Conservation (phyloP, 1,284 basidiomycete genomes). For the Hortiboletus rubellus region DNA sequence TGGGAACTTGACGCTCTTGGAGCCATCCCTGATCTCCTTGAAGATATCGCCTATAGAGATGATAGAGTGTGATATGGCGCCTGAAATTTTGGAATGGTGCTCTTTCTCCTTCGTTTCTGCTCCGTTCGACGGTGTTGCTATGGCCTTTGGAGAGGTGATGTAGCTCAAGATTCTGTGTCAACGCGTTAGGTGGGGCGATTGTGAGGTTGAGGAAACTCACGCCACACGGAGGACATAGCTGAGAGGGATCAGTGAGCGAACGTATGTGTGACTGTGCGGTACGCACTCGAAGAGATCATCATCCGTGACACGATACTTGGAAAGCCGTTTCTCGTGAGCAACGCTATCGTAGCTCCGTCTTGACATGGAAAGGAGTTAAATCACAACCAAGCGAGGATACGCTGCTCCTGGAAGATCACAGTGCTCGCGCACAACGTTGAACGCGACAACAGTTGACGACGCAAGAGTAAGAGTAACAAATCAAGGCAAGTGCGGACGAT, state of each 20-base stretch:
- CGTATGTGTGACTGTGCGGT: slow-evolving; percentile 3
- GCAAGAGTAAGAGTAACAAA: not conserved
- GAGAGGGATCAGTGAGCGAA: slow-evolving; percentile 19
- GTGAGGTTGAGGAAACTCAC: slow-evolving; percentile 46
- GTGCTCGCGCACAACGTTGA: not conserved
- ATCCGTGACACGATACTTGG: slow-evolving; percentile 74
- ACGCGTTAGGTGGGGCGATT: slow-evolving; percentile 14
- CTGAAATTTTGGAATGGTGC: slow-evolving; percentile 60
- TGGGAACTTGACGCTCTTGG: slow-evolving; percentile 87
- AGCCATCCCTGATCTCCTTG: slow-evolving; percentile 70
- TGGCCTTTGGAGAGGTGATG: slow-evolving; percentile 63
- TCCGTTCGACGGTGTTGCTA: slow-evolving; percentile 40
- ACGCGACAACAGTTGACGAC: not conserved
- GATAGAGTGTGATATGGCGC: slow-evolving; percentile 69
- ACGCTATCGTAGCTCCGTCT: slow-evolving; percentile 68
- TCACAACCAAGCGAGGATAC: slow-evolving; percentile 7
- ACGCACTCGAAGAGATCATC: slow-evolving; percentile 79
- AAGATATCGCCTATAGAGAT: slow-evolving; percentile 83
- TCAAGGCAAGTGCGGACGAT: slow-evolving; percentile 1
- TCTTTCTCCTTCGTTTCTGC: slow-evolving; percentile 54
- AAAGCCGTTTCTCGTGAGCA: slow-evolving; percentile 65
- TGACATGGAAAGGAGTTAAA: slow-evolving; percentile 45
- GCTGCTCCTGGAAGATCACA: slow-evolving; percentile 8
- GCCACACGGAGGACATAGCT: slow-evolving; percentile 79
- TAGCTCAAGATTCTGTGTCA: slow-evolving; percentile 61